A percentile compares a stretch with the other conserved stretches of the same genome.
phyloP scores from a whole-genome alignment of 73 alveolate genomes.

The Paramecium primaurelia region DNA sequence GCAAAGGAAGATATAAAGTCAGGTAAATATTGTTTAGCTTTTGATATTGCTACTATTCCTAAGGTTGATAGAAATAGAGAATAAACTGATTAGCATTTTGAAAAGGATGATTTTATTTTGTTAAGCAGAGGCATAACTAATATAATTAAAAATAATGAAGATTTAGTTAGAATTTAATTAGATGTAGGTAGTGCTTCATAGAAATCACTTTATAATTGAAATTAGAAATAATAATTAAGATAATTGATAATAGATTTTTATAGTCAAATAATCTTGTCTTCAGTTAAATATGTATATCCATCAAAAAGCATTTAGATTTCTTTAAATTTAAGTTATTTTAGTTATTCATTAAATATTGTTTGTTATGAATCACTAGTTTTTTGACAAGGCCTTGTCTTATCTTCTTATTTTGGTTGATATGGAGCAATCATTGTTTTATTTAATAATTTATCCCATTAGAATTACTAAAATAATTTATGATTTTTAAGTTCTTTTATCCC shows the following conservation, averaged over 20 bases:
- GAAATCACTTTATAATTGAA: not conserved
- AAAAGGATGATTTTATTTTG: not conserved
- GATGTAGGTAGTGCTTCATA: not conserved
- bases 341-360: not conserved
- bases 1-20: not conserved
- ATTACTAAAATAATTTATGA: not conserved
- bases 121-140: not conserved
- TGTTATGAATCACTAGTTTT: not conserved
- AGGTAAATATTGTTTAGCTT: not conserved
- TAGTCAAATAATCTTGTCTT: no score
- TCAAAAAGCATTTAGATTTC: conserved; percentile 27
- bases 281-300: not conserved
- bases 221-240: no score
- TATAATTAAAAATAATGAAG: not conserved
- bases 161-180: not conserved
- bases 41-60: not conserved
- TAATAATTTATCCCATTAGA: not conserved
- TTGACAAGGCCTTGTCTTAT: not conserved
- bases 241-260: no score
- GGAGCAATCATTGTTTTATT: conserved; percentile 10
- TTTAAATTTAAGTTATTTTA: not conserved
- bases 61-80: not conserved
- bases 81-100: not conserved
- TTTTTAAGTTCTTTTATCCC: not conserved
- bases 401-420: not conserved